Evolutionary conservation across 192 early-diverging fungal species (phyloP), one percentile per base, ranked within the genome.

Genomic region (Coemansia furcata): DNA sequence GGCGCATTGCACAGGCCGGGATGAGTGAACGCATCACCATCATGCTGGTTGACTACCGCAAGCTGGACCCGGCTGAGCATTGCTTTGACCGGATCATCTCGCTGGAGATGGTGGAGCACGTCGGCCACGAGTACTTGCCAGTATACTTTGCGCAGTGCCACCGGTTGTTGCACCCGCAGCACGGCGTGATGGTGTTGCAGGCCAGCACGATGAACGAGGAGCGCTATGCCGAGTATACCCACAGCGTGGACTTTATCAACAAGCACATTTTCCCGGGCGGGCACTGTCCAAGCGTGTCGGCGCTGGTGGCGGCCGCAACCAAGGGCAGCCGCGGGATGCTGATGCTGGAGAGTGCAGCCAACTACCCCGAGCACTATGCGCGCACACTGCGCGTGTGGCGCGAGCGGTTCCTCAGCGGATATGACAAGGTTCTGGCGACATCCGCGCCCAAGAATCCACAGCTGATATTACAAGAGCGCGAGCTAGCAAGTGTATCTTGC

Each of bases 201-300:
- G 86, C 85, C 30, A 92, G 89, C 71, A 87, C 88, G 4, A 89
- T 92, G 84, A 88, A 88, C 29, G 90, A 92, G 35, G 74, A 81
- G 60, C 76, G 89, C 23, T 89, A 89, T 62, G 77, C 77, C 55
- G 68, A 77, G 37, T 92, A 92, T 67, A 66, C 74, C 29, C 71
- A 69, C 55, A 75, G 76, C 19, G 78, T 84, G 11, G 90, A 92
- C 75, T 89, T 88, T 75, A 92, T 92, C 65, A 84, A 89, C 59
- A 88, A 89, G 76, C 85, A 92, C 74, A 92, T 92, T 36, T 92
- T 92, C 68, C 90, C 90, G 14, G 90, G 90, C 47, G 89, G 89
- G 0, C 88, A 90, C 59, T 87, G 85, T 67, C 90, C 90, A n/a
- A 85, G 85, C 44, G 68, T 91, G 6, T 83, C 89, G 21, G 68